These are phyloP conservation scores for Coniella vitis DNA, from an alignment of 2,329 filamentous ascomycete species.

Conservation along the genomic window DNA sequence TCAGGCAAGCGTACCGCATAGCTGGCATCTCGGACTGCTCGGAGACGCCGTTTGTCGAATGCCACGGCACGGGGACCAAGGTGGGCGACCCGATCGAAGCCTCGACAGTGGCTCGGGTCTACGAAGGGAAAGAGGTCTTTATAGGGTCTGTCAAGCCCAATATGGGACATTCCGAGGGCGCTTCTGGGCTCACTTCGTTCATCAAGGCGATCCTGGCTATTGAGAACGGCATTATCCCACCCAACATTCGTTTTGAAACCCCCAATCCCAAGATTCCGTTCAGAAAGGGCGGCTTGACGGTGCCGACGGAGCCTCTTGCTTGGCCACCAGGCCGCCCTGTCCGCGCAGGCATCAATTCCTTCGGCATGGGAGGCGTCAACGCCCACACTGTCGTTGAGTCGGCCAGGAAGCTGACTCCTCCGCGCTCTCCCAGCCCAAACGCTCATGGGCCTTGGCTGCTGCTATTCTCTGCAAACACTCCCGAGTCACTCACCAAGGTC, in stretches of 20 bases:
- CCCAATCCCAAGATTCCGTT: constrained; percentile 27
- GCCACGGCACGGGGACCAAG: constrained; percentile 28
- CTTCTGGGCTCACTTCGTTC: constrained; percentile 34
- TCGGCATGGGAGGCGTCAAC: constrained; percentile 31
- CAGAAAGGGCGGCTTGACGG: constrained; percentile 21
- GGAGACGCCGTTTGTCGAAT: constrained; percentile 28
- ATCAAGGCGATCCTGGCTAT: constrained; percentile 37
- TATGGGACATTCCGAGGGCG: constrained; percentile 38
- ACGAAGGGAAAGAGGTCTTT: constrained; percentile 21
- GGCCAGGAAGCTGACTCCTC: not conserved
- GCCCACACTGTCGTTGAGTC: constrained; percentile 22
- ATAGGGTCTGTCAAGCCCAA: constrained; percentile 23
- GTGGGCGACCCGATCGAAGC: constrained; percentile 32
- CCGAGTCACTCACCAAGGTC: not conserved
- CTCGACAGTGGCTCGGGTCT: constrained; percentile 25
- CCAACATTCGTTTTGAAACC: constrained; percentile 30
- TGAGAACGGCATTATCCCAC: constrained; percentile 32
- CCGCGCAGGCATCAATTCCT: constrained; percentile 26
- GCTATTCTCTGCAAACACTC: constrained; percentile 3
- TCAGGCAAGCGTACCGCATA: constrained; percentile 24
- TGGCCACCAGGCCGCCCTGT: constrained; percentile 25
- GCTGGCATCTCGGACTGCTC: constrained; percentile 22
- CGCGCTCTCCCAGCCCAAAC: not conserved
- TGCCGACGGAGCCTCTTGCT: constrained; percentile 24
- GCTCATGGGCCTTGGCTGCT: constrained; percentile 2